Base-by-base conservation (phyloP, 495 filamentous ascomycete genomes). In the Neurospora discreta region DNA sequence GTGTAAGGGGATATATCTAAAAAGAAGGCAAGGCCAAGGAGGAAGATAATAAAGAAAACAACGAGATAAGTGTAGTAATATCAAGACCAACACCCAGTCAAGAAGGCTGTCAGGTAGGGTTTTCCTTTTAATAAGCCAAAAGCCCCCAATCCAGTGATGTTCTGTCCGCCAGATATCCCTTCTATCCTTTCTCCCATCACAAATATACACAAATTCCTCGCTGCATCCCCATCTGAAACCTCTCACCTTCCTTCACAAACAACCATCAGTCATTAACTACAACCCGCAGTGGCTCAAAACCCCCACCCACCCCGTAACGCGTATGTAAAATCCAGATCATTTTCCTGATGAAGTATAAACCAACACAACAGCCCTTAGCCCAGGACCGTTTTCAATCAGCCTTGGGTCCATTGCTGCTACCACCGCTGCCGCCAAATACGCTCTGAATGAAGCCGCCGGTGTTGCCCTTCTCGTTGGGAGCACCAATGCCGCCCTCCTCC, bases 371-470 rank as follows among this genome's bases (percentile, higher is more conserved):
- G 6, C 23, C 52, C 8, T 33, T 4, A 65, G 52, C 8, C 30
- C 15, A 30, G 33, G 26, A 33, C 26, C 26, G 26, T 18, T 26
- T 39, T 70, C 71, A 74, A 39, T 76, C 75, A 3, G 39, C 69
- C 73, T 74, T 76, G 43, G 60, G 68, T 16, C 68, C 68, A 39
- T 60, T 71, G n/a, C 67, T 73, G 7, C 67, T 42, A 0, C 26
- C 18, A 38, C 18, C 67, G 52, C 13, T 60, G 15, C 52, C 52
- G 52, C 52, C 52, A 36, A 65, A 65, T 7, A 65, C 52, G 52
- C 52, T 65, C 15, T 65, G 52, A 30, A 65, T 65, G 26, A 65
- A 65, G 26, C 52, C 52, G 52, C 52, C 26, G 52, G 5, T 30
- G 26, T 26, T 36, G 5, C 52, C 52, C 52, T 65, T 65, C 52